Conservation (phyloP, 768 basidiomycete genomes). For the Cystofilobasidium capitatum region DNA sequence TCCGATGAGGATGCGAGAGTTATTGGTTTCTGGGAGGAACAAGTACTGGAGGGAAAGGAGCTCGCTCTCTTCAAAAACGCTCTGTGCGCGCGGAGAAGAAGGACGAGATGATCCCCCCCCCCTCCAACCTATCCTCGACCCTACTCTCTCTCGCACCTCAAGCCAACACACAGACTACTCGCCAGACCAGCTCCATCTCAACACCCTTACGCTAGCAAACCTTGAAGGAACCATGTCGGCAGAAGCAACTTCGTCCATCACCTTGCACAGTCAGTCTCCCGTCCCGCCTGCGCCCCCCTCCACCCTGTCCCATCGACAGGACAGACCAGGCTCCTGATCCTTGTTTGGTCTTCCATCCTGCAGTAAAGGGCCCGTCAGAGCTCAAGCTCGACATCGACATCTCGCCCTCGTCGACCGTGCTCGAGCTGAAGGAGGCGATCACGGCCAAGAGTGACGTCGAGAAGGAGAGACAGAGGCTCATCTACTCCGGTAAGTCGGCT, state of each 20-base stretch:
- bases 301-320: not conserved
- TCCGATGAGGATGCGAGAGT: no score
- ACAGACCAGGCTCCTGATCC: not conserved
- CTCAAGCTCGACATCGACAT: conserved; percentile 55
- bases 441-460: conserved; percentile 74
- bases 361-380: conserved; percentile 58
- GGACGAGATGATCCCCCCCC: no score
- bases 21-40: not conserved
- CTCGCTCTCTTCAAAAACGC: no score
- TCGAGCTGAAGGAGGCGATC: conserved; percentile 83
- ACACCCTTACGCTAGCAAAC: no score
- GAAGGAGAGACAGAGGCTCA: conserved; percentile 77
- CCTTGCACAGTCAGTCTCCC: conserved; percentile 7
- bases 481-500: conserved; percentile 60
- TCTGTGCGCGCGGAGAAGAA: no score
- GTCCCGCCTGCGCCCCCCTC: not conserved
- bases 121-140: no score
- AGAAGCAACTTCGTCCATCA: conserved; percentile 7
- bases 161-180: not conserved
- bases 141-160: no score
- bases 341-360: not conserved
- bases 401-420: conserved; percentile 45
- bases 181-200: no score
- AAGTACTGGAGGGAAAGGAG: no score
- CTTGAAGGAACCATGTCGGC: conserved; percentile 6